These are phyloP conservation scores for Capsella rubella DNA, from an alignment of 441 rosid species.

Conservation along the genomic window DNA sequence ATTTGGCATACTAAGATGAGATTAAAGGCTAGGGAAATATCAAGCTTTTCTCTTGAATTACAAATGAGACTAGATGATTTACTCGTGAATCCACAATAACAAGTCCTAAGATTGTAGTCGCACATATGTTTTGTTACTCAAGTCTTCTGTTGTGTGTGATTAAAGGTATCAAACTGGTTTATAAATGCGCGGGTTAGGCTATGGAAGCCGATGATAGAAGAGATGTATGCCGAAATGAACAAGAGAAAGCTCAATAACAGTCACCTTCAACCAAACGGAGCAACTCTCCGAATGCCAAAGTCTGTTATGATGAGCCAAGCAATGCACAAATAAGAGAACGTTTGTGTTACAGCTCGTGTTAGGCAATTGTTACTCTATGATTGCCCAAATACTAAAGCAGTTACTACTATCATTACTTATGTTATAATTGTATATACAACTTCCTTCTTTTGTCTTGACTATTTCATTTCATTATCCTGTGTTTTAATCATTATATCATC, in stretches of 20 bases:
- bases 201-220: constrained; percentile 98
- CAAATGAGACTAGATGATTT: not conserved
- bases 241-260: constrained; percentile 48
- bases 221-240: constrained; percentile 89
- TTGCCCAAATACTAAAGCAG: not conserved
- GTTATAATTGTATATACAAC: constrained; percentile 39
- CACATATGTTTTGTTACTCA: constrained; percentile 4
- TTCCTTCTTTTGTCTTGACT: not conserved
- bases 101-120: not conserved
- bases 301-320: constrained; percentile 41
- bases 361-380: constrained; percentile 6
- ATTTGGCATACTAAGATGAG: not conserved
- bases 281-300: constrained; percentile 28
- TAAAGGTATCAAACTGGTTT: constrained; percentile 93
- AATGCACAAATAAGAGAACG: constrained; percentile 26
- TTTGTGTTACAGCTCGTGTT: constrained; percentile 21
- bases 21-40: not conserved
- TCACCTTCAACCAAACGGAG: constrained; percentile 36
- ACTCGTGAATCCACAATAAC: not conserved
- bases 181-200: constrained; percentile 93
- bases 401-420: constrained; percentile 22
- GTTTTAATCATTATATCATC: constrained; percentile 2
- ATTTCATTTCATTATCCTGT: not conserved
- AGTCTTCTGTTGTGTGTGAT: constrained; percentile 21
- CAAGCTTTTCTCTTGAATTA: not conserved